Evolutionary conservation across 352 stramenopile genomes (phyloP).

Genomic region (Peronospora belbahrii): DNA sequence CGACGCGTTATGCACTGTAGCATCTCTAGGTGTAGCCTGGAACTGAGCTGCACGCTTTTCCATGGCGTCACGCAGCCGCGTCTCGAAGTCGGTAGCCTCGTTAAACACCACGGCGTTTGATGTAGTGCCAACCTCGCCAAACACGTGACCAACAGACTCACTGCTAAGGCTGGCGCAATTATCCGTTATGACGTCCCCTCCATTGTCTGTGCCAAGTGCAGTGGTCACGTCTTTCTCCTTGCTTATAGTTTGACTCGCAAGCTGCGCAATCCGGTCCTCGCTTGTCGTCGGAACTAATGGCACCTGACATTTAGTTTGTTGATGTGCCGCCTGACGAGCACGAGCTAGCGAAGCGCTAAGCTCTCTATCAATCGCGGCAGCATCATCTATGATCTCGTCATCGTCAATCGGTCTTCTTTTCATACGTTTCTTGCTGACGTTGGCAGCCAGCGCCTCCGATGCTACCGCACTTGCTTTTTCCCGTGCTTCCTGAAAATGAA

Average conservation of each 20-base stretch:
- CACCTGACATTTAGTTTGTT: slow-evolving; percentile 19
- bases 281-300: slow-evolving; percentile 16
- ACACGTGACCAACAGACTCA: slow-evolving; percentile 47
- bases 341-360: slow-evolving; percentile 67
- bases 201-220: slow-evolving; percentile 10
- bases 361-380: slow-evolving; percentile 55
- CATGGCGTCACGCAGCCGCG: slow-evolving; percentile 64
- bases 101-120: slow-evolving; percentile 70
- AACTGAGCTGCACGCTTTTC: slow-evolving; percentile 57
- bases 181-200: slow-evolving; percentile 6
- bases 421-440: slow-evolving; percentile 22
- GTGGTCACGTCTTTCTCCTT: slow-evolving; percentile 13
- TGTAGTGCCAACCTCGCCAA: slow-evolving; percentile 16
- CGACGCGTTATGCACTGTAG: not conserved
- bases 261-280: slow-evolving; percentile 53
- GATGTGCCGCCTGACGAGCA: slow-evolving; percentile 46
- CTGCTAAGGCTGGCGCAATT: not conserved
- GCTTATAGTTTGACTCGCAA: slow-evolving; percentile 43
- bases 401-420: slow-evolving; percentile 38
- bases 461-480: slow-evolving; percentile 51
- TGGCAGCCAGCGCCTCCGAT: slow-evolving; percentile 32
- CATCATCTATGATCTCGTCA: slow-evolving; percentile 40
- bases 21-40: slow-evolving; percentile 18
- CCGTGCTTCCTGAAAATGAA: slow-evolving; percentile 64
- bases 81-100: slow-evolving; percentile 81